Conservation (phyloP, 768 basidiomycete species). For the Lepiota brunneoincarnata region DNA sequence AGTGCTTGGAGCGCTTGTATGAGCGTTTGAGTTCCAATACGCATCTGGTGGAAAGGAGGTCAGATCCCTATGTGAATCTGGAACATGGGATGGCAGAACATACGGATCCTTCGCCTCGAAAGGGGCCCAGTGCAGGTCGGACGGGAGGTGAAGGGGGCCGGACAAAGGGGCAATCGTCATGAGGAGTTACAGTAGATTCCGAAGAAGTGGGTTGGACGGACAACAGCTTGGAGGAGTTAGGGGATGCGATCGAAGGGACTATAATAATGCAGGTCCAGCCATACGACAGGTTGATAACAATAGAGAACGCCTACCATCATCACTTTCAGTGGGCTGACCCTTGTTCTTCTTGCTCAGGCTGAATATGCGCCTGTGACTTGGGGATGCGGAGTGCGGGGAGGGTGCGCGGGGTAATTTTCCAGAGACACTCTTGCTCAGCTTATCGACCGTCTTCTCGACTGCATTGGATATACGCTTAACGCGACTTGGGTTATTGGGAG, state of each 20-base stretch:
- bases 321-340: constrained; percentile 36
- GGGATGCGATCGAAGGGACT: constrained; percentile 16
- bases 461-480: constrained; percentile 50
- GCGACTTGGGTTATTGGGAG: constrained; percentile 36
- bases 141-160: constrained; percentile 66
- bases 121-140: constrained; percentile 48
- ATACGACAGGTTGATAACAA: constrained; percentile 13
- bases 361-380: constrained; percentile 49
- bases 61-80: background rate
- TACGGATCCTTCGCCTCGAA: constrained; percentile 73
- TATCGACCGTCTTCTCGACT: constrained; percentile 61
- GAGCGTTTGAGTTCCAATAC: constrained; percentile 83
- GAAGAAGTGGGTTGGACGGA: constrained; percentile 23
- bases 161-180: constrained; percentile 57
- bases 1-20: constrained; percentile 87
- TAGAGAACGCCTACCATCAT: constrained; percentile 23
- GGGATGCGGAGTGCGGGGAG: constrained; percentile 26
- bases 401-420: constrained; percentile 31
- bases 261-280: background rate
- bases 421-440: constrained; percentile 57
- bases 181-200: constrained; percentile 12
- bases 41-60: constrained; percentile 54
- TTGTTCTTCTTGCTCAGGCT: constrained; percentile 54
- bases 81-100: constrained; percentile 24
- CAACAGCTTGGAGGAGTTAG: constrained; percentile 25